Base-by-base conservation (phyloP, 352 stramenopile species). In the Pythium myriotylum region DNA sequence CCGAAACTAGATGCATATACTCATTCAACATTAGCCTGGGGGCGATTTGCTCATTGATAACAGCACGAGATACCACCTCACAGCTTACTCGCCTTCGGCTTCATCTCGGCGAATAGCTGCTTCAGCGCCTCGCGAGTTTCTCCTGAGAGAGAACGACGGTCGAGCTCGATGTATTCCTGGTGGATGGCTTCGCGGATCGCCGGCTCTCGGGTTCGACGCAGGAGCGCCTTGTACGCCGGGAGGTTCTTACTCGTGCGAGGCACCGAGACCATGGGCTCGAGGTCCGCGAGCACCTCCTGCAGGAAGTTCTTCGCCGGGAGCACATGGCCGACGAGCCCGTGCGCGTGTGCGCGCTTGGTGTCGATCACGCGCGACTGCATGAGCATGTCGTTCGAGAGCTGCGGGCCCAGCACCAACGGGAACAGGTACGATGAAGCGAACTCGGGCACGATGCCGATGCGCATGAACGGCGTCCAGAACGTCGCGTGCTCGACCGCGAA, bases 401-500 rank as follows among this genome's bases (percentile, higher is more conserved):
- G 72, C 8, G 74, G 59, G 0, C 84, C 82, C 39, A 95, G 65
- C 29, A 93, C 45, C 54, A 77, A 70, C 37, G 79, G 76, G 67
- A 95, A 96, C 52, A 79, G 89, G 66, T 89, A 87, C n/a, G 73
- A 89, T 3, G 79, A 86, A 27, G 80, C 88, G 54, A 92, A 92
- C 65, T 96, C 86, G 12, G 88, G 88, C 42, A 92, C 80, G n/a
- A 95, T 81, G 13, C 85, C 86, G 9, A 94, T 79, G 23, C 84
- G 80, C 64, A 92, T 84, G 62, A 96, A 96, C 9, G 87, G 85
- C 37, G 87, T 94, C 74, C 78, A 90, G 70, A 94, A 94, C 19
- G 83, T 88, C 32, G 84, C 79, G 19, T 59, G 29, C 23, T 86
- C 72, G 12, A 66, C 70, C 12, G 76, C 76, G 55, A 79, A 84